phyloP scores from a whole-genome alignment of 768 basidiomycete species.

The Mycena kentingensis region DNA sequence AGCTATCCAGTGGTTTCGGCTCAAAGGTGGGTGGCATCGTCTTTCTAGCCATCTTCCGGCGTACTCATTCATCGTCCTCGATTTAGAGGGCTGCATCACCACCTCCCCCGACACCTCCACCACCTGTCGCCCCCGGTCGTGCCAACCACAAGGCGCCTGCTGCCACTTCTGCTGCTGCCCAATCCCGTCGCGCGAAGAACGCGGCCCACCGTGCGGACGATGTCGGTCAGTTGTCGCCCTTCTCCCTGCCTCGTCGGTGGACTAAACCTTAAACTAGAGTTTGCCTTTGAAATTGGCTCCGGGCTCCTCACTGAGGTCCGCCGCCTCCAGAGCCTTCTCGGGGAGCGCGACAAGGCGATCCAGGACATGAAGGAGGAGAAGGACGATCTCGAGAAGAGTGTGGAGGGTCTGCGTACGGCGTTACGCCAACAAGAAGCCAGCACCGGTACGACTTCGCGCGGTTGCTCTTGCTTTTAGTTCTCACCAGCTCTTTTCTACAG shows the following conservation, averaged over 20 bases:
- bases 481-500: slow-evolving; percentile 39
- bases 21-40: slow-evolving; percentile 52
- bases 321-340: slow-evolving; percentile 85
- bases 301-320: slow-evolving; percentile 89
- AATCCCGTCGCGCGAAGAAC: slow-evolving; percentile 88
- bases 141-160: slow-evolving; percentile 41
- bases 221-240: slow-evolving; percentile 52
- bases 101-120: slow-evolving; percentile 42
- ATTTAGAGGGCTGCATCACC: slow-evolving; percentile 31
- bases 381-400: slow-evolving; percentile 79
- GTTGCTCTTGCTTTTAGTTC: slow-evolving; percentile 4
- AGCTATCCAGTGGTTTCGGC: slow-evolving; percentile 69
- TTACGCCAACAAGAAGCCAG: slow-evolving; percentile 82
- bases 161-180: slow-evolving; percentile 70
- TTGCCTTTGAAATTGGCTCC: slow-evolving; percentile 97
- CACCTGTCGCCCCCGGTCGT: slow-evolving; percentile 63
- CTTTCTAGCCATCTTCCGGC: slow-evolving; percentile 1
- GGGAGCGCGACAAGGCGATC: slow-evolving; percentile 90
- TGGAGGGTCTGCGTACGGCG: slow-evolving; percentile 72
- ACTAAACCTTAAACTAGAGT: slow-evolving; percentile 57
- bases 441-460: slow-evolving; percentile 59
- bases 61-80: neutral
- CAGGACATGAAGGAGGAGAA: slow-evolving; percentile 91
- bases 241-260: slow-evolving; percentile 7
- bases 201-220: slow-evolving; percentile 89